Evolutionary conservation across 1,139 yeast genomes (phyloP), one percentile per base, ranked within the genome.

Genomic region (Suhomyces chickasaworum): DNA sequence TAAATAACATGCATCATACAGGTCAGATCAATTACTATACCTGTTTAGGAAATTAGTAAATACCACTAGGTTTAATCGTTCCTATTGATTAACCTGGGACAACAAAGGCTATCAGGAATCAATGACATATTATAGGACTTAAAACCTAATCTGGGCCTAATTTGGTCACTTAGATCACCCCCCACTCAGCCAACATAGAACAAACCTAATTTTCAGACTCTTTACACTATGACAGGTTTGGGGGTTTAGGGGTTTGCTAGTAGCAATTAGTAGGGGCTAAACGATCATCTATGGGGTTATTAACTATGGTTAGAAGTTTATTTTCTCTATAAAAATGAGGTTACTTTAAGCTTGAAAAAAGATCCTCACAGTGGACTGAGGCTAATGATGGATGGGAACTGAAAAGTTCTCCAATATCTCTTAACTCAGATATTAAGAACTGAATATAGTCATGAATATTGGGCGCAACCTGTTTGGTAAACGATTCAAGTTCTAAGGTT

Each of bases 291-390:
- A n/a, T n/a, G n/a, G n/a, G n/a, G n/a, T n/a, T n/a, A n/a, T 20
- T 20, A 7, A 13, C n/a, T 7, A 29, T 29, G 32, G 32, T 29
- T 29, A 29, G 32, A 21, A 35, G 35, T 39, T n/a, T 13, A 29
- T 16, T 20, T 30, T 18, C 36, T 16, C 22, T 21, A 16, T 30
- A 37, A 32, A 27, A 21, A 16, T 12, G 22, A 39, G 29, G 21
- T 36, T 39, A 39, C 41, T 47, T 18, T 7, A 50, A 43, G 40
- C 52, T 41, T 7, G 37, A 41, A 12, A 45, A 44, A 13, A 58
- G 47, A 37, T 57, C 63, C 39, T 54, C 53, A 29, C 58, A 52
- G 34, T 39, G 53, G n/a, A 49, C 46, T 10, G 47, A 37, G 8
- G 59, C 60, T 29, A 34, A 35, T 2, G 23, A 35, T 5, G 48